These are phyloP conservation scores for Scenedesmus sp. DNA, from an alignment of 163 green algal genomes.

Conservation along the genomic window DNA sequence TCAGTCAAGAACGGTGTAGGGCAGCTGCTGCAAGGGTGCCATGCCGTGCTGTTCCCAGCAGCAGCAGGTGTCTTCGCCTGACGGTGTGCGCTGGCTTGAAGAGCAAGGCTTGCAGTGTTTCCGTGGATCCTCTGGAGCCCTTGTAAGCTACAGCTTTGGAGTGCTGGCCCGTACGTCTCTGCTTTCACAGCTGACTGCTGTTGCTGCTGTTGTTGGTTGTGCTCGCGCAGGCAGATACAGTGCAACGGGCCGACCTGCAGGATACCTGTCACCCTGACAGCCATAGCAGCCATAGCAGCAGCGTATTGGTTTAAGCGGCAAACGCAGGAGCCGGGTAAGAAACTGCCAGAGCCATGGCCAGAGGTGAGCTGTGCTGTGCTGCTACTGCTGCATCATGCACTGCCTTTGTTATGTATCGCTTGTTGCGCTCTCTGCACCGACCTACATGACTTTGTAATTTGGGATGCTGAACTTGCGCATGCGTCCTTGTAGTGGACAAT, in stretches of 20 bases:
- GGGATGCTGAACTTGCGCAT: not conserved
- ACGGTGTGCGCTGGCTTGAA: not conserved
- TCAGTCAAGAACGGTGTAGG: not conserved
- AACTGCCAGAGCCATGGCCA: conserved; percentile 48
- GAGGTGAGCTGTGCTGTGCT: not conserved
- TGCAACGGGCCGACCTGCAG: conserved; percentile 48
- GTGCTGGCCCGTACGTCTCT: not conserved
- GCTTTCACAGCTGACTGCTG: not conserved
- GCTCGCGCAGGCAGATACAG: conserved; percentile 21
- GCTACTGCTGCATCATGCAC: no score
- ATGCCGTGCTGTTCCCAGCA: not conserved
- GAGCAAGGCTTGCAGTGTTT: conserved; percentile 36
- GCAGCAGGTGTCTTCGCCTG: not conserved
- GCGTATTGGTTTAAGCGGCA: conserved; percentile 52
- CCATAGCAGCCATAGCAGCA: conserved; percentile 21
- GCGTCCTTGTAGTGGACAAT: not conserved
- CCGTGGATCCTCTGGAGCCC: conserved; percentile 43
- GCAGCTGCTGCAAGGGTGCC: not conserved
- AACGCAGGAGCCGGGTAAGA: conserved; percentile 31
- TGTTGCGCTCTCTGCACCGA: not conserved
- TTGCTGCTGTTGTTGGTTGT: not conserved
- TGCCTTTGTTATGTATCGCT: not conserved
- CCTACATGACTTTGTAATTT: no score
- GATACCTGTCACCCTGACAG: conserved; percentile 34
- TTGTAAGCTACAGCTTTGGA: not conserved